These are phyloP conservation scores for Salix caprea DNA, from an alignment of 345 rosid species.

Conservation along the genomic window DNA sequence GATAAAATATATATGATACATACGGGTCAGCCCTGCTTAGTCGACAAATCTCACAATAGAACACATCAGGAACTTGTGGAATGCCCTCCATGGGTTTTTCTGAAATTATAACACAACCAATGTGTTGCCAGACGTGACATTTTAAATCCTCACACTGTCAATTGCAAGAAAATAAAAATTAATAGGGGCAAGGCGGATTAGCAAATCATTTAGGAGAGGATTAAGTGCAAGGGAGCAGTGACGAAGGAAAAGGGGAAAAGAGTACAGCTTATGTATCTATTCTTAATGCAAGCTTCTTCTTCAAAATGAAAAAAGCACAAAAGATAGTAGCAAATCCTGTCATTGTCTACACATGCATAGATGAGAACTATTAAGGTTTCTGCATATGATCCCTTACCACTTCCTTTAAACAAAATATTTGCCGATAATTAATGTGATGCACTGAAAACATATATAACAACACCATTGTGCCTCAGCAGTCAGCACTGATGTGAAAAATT, in stretches of 20 bases:
- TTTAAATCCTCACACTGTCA: constrained; percentile 77
- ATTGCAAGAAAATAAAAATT: constrained; percentile 3
- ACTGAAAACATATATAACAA: background rate
- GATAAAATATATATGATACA: constrained; percentile 20
- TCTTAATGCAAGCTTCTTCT: background rate
- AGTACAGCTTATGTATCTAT: background rate
- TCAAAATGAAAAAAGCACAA: background rate
- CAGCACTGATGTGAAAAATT: background rate
- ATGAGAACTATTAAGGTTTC: background rate
- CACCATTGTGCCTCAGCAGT: background rate
- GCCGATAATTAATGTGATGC: background rate
- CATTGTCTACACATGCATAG: background rate
- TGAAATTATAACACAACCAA: constrained; percentile 70
- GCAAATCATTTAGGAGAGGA: background rate
- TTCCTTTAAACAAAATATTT: background rate
- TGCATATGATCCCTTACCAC: background rate
- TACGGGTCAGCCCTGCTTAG: constrained; percentile 97
- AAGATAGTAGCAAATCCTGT: background rate
- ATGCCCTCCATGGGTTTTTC: constrained; percentile 67
- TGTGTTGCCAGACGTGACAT: constrained; percentile 81
- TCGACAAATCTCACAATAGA: constrained; percentile 86
- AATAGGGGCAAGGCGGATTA: constrained; percentile 10
- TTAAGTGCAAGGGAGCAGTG: background rate
- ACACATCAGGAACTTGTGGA: constrained; percentile 61
- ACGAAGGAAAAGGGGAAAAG: background rate